A percentile compares a stretch with the other conserved stretches of the same genome.
phyloP scores from a whole-genome alignment of 1,284 basidiomycete genomes.

The Xerocomus cyaneibrunnescens region DNA sequence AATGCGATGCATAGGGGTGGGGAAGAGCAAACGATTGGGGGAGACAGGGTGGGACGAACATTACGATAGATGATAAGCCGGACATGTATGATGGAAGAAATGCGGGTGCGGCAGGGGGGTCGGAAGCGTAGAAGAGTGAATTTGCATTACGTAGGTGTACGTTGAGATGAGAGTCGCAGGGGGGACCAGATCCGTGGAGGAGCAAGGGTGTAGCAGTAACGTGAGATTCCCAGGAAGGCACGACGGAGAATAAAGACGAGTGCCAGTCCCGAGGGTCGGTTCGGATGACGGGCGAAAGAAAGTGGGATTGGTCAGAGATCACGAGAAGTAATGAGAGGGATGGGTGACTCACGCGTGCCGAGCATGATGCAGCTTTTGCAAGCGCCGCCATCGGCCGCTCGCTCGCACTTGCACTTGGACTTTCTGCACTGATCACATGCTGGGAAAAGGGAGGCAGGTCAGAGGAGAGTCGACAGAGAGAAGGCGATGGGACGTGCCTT shows the following conservation, averaged over 20 bases:
- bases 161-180: conserved; percentile 14
- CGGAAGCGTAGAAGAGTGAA: conserved; percentile 1
- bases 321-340: conserved; percentile 7
- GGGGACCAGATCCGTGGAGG: background rate
- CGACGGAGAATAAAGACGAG: background rate
- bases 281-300: background rate
- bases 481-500: conserved; percentile 45
- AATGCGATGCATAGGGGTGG: background rate
- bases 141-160: conserved; percentile 15
- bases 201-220: background rate
- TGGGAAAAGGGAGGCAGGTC: conserved; percentile 24
- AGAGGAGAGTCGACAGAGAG: conserved; percentile 2
- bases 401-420: conserved; percentile 34
- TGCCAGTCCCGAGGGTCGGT: conserved; percentile 3
- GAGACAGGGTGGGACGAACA: conserved; percentile 9
- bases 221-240: conserved; percentile 7
- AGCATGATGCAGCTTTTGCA: conserved; percentile 72
- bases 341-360: conserved; percentile 54
- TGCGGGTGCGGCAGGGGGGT: conserved; percentile 4
- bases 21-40: conserved; percentile 3
- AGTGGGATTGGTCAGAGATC: conserved; percentile 14
- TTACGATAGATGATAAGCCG: conserved; percentile 21
- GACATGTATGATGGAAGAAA: conserved; percentile 9
- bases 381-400: conserved; percentile 16
- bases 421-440: conserved; percentile 81